phyloP scores from a whole-genome alignment of 2,329 filamentous ascomycete species.

The Massarina eburnea region DNA sequence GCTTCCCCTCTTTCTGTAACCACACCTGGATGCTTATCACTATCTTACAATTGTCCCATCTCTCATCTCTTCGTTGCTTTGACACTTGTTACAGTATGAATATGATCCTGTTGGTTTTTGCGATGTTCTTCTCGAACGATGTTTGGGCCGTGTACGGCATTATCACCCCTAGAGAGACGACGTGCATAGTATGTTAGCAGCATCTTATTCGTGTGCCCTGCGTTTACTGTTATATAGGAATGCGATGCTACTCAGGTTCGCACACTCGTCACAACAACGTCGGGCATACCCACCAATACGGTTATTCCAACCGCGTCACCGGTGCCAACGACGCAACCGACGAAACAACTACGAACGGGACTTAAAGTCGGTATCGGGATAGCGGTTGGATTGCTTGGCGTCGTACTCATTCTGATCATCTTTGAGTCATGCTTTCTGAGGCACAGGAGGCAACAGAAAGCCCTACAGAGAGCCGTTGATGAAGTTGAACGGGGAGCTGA shows the following conservation, averaged over 20 bases:
- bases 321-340: slow-evolving; percentile 3
- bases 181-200: slow-evolving; percentile 11
- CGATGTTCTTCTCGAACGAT: slow-evolving; percentile 13
- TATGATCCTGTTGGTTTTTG: neutral
- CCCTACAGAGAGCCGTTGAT: slow-evolving; percentile 17
- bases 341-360: slow-evolving; percentile 1
- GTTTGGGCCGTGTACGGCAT: slow-evolving; percentile 23
- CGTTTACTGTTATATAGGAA: neutral
- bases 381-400: slow-evolving; percentile 6
- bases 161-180: neutral
- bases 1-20: slow-evolving; percentile 9
- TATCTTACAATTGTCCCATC: slow-evolving; percentile 1
- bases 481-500: slow-evolving; percentile 20
- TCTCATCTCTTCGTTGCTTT: neutral
- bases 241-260: neutral
- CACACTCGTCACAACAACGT: neutral
- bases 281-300: neutral
- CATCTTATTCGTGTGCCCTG: neutral
- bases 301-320: neutral
- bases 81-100: slow-evolving; percentile 7
- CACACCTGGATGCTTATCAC: neutral
- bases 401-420: slow-evolving; percentile 1
- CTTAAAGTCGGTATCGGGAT: slow-evolving; percentile 16
- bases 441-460: slow-evolving; percentile 16
- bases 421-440: slow-evolving; percentile 19